Base-by-base conservation (phyloP, 2,329 filamentous ascomycete species). In the Monosporascus sp. region DNA sequence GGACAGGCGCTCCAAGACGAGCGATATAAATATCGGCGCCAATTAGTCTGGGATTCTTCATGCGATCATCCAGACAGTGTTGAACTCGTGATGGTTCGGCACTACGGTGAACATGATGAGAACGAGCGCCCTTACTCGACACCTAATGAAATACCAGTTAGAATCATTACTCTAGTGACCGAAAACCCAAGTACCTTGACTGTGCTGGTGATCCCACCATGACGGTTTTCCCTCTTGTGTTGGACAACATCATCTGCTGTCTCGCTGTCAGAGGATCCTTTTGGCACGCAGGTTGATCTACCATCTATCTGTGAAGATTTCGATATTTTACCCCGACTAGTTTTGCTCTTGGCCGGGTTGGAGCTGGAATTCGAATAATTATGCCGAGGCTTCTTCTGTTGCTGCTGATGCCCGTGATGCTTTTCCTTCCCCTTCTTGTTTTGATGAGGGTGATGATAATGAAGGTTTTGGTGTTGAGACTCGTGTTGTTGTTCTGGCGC, bases 11-110 rank as follows among this genome's bases (percentile, higher is more conserved):
- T 24, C 73, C 73, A 1, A 79, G 67, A 38, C 76, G 68, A 31
- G 72, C 71, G 17, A 81, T 77, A 54, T 80, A 81, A 1, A 81
- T 60, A 59, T 80, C 78, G 3, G 77, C 76, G 8, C 77, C 76
- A 31, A 74, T 68, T 1, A 80, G 70, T 38, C 73, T 71, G 7
- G 71, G 69, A 56, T 76, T 65, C 61, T 76, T 78, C 60, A 68
- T 77, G 9, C 75, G 71, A 5, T 74, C 72, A 22, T 59, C 60
- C 16, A 71, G 51, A 5, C 43, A 48, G 24, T 49, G 38, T 20
- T 48, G 45, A 17, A 20, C 27, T 17, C 27, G 14, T 31, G 50
- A 52, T 62, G 50, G 52, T 53, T 49, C 38, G 14, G 38, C 16
- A 31, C 44, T 19, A 48, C 58, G 46, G 49, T 49, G 37, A 57